These are phyloP conservation scores for Wickerhamiella infanticola DNA, from an alignment of 1,139 yeast species.

Conservation along the genomic window DNA sequence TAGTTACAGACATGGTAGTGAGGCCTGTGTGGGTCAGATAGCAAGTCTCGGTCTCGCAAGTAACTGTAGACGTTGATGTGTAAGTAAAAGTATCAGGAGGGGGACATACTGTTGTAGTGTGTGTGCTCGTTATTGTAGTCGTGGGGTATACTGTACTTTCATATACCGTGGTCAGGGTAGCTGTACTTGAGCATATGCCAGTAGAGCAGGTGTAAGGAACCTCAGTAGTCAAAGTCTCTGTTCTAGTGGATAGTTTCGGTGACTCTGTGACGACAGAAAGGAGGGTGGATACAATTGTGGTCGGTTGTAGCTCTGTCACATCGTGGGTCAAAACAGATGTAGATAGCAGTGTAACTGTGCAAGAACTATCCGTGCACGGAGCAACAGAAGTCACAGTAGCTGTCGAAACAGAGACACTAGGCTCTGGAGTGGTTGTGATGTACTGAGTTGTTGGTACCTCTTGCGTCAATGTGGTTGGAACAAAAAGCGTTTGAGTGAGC, in stretches of 20 bases:
- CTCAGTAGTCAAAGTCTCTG: neutral
- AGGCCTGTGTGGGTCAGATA: neutral
- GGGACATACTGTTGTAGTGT: neutral
- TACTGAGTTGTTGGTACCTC: slow-evolving; percentile 7
- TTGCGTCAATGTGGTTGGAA: slow-evolving; percentile 6
- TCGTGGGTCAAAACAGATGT: neutral
- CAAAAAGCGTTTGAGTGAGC: slow-evolving; percentile 7
- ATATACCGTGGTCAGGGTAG: neutral
- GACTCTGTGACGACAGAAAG: neutral
- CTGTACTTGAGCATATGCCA: neutral
- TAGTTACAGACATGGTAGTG: neutral
- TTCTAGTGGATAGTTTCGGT: neutral
- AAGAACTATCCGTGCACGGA: neutral
- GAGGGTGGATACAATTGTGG: neutral
- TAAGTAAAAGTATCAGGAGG: neutral
- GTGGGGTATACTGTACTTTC: neutral
- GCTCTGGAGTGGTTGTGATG: slow-evolving; percentile 4
- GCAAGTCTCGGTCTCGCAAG: neutral
- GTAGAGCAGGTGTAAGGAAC: neutral
- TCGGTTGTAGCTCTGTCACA: neutral
- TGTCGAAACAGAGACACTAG: neutral
- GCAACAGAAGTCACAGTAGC: neutral
- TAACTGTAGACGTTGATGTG: neutral
- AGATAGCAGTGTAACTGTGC: neutral
- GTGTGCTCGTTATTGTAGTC: neutral